Conservation (phyloP, 2,329 filamentous ascomycete genomes). For the Simplicillium sp. region DNA sequence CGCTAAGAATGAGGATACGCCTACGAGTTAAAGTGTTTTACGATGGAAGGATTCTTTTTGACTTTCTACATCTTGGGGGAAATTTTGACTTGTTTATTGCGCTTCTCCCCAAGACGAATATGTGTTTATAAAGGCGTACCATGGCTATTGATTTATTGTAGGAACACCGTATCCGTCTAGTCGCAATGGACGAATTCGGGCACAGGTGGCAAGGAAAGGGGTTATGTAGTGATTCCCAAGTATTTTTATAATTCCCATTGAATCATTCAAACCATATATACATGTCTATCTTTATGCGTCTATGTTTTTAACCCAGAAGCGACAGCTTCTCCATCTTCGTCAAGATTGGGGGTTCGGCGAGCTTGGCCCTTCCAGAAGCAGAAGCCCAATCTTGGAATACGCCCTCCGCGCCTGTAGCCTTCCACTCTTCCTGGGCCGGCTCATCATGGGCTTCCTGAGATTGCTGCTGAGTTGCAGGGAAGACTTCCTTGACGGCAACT, state of each 20-base stretch:
- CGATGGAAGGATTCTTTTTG: too few relatives aligned
- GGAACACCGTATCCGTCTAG: too few relatives aligned
- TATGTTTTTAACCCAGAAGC: conserved; percentile 32
- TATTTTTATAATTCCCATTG: too few relatives aligned
- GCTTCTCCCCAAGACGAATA: too few relatives aligned
- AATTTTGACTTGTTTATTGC: too few relatives aligned
- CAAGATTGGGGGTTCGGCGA: conserved; percentile 39
- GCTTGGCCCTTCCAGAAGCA: conserved; percentile 26
- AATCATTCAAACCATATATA: background rate
- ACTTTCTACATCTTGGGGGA: too few relatives aligned
- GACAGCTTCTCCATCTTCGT: conserved; percentile 37
- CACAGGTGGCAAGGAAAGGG: too few relatives aligned
- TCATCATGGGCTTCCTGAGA: conserved; percentile 10
- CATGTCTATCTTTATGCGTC: background rate
- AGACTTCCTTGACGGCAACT: conserved; percentile 62
- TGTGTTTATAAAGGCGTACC: too few relatives aligned
- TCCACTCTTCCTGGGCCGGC: conserved; percentile 15
- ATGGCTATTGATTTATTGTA: too few relatives aligned
- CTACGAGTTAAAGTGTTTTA: too few relatives aligned
- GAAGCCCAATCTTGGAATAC: conserved; percentile 42
- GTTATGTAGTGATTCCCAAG: too few relatives aligned
- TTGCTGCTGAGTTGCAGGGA: conserved; percentile 23
- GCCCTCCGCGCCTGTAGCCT: conserved; percentile 38
- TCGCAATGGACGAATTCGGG: too few relatives aligned
- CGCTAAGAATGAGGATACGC: conserved; percentile 1